Evolutionary conservation across 306 rosid species (phyloP).

Genomic region (Erythrophleum fordii): DNA sequence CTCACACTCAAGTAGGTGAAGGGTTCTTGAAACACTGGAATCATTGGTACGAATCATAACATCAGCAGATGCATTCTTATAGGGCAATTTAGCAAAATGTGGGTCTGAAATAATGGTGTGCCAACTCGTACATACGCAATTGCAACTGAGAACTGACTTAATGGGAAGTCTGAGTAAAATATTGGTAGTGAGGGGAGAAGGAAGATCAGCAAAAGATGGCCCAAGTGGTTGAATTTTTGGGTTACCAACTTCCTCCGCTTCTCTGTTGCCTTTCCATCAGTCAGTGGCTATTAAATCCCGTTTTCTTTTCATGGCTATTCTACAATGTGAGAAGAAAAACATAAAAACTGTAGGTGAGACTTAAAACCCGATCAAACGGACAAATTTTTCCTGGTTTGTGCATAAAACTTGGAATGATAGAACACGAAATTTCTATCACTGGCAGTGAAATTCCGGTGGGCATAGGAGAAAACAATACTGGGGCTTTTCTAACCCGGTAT

Average conservation of each 20-base stretch:
- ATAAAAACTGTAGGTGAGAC: background rate
- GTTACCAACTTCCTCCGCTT: conserved; percentile 4
- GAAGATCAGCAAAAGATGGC: conserved; percentile 29
- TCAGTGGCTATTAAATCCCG: too few species aligned
- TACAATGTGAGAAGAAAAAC: background rate
- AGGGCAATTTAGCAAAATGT: conserved; percentile 31
- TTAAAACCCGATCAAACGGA: too few species aligned
- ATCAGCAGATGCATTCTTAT: background rate
- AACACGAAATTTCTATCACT: too few species aligned
- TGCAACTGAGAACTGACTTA: conserved; percentile 37
- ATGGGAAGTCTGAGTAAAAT: conserved; percentile 35
- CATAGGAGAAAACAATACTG: too few species aligned
- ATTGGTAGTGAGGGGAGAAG: background rate
- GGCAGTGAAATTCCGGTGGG: too few species aligned
- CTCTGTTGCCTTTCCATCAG: background rate
- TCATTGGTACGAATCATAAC: conserved; percentile 13
- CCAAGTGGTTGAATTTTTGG: background rate
- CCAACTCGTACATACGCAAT: conserved; percentile 38
- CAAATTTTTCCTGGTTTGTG: too few species aligned
- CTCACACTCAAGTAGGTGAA: conserved; percentile 32
- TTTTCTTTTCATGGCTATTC: background rate
- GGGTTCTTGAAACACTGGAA: conserved; percentile 14
- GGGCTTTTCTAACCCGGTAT: too few species aligned
- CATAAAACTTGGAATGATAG: too few species aligned
- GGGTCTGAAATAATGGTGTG: conserved; percentile 30